Evolutionary conservation across 371 early-diverging fungal genomes (phyloP), one percentile per base, ranked within the genome.

Genomic region (Rhizopus microsporus): DNA sequence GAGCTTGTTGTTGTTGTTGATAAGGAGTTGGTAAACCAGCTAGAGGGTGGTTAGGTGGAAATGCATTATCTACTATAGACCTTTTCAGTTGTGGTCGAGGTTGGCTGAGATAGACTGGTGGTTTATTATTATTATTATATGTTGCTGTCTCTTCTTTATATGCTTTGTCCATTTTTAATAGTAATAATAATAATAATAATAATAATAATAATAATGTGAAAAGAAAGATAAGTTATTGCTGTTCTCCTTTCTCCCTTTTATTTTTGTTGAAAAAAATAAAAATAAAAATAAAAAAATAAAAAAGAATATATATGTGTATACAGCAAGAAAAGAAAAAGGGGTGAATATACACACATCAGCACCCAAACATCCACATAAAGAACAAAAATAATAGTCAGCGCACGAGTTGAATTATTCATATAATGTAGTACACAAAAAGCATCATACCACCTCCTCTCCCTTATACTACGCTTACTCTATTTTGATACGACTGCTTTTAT

Each of bases 1-100:
- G 63, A 16, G 60, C 68, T 5, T 54, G 60, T 54, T 75, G 79
- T 32, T 78, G 75, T 37, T 74, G 74, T 38, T 66, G 65, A 51
- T 59, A 62, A 30, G 65, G 59, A 23, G 62, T 55, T n/a, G 66
- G 60, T 23, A 59, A 54, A 34, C 46, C 43, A 8, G 70, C 66
- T 39, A 70, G 40, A 12, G 67, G 70, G 29, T 70, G 70, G 33
- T 63, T 53, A 12, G 70, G 63, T 37, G 70, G 67, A 51, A 70
- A 66, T n/a, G 53, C 17, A 43, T 51, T 55, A 12, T 35, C 17
- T 3, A 61, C 53, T 37, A 56, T 30, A 3, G 59, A 59, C 32
- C 62, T 55, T 43, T 67, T 62, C 8, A 58, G 45, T 31, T 61
- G 67, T 34, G 57, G 54, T 48, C 60, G 63, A 52, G 62, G 60